phyloP scores from a whole-genome alignment of 108 stramenopile genomes.

The Thalassiosira profunda region DNA sequence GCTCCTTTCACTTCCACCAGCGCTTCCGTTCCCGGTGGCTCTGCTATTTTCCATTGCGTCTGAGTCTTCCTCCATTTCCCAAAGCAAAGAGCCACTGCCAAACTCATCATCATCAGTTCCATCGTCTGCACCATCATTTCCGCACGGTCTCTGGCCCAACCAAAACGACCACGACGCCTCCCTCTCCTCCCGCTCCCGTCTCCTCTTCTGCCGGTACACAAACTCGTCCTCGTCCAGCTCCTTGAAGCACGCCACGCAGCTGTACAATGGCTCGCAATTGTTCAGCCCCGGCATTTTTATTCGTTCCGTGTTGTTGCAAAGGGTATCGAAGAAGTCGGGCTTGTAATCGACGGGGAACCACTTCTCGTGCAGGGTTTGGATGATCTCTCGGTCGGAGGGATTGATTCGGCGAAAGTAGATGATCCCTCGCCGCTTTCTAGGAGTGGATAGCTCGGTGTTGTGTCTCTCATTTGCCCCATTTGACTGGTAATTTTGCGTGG shows the following conservation, averaged over 20 bases:
- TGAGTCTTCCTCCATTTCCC: background rate
- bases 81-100: background rate
- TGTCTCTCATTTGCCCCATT: background rate
- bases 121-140: background rate
- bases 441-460: background rate
- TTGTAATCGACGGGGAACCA: conserved; percentile 85
- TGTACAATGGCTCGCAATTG: background rate
- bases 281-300: background rate
- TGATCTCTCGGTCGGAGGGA: conserved; percentile 51
- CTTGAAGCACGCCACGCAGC: conserved; percentile 14
- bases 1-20: background rate
- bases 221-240: conserved; percentile 9
- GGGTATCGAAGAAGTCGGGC: conserved; percentile 65
- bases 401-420: conserved; percentile 61
- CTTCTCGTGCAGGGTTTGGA: conserved; percentile 67
- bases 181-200: background rate
- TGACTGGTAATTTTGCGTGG: too few relatives aligned
- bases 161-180: background rate
- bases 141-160: background rate
- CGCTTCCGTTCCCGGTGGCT: background rate
- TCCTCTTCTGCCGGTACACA: background rate
- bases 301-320: background rate
- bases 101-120: conserved; percentile 5
- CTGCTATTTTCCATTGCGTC: background rate
- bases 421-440: conserved; percentile 15